Percentiles rank a stretch among this genome's conserved stretches.
Conservation (phyloP, 1,139 yeast species). For the Candida freyschussii region DNA sequence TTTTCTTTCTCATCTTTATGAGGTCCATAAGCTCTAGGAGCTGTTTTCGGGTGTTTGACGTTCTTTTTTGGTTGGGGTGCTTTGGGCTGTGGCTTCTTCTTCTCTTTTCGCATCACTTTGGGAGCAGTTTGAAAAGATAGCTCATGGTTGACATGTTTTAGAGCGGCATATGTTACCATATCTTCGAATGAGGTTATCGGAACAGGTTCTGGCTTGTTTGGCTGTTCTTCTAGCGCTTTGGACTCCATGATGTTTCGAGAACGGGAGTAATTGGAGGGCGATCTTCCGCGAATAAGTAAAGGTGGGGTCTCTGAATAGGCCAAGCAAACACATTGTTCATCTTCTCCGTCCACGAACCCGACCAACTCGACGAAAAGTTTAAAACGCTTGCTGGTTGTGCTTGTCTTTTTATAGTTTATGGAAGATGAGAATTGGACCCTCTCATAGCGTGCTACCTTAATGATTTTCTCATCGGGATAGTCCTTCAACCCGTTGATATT, state of each 20-base stretch:
- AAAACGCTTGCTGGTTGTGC: constrained; percentile 43
- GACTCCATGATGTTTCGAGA: not conserved
- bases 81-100: no score
- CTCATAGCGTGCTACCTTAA: constrained; percentile 62
- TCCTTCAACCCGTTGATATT: constrained; percentile 23
- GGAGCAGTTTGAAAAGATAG: no score
- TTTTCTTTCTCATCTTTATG: no score
- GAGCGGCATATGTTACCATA: not conserved
- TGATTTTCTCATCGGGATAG: constrained; percentile 46
- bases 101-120: no score
- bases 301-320: constrained; percentile 52
- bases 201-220: not conserved
- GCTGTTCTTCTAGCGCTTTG: not conserved
- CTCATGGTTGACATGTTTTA: not conserved
- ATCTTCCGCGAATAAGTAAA: constrained; percentile 60
- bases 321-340: constrained; percentile 33
- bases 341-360: constrained; percentile 42
- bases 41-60: no score
- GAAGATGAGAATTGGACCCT: constrained; percentile 65
- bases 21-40: no score
- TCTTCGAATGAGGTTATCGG: not conserved
- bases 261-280: constrained; percentile 52
- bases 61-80: no score
- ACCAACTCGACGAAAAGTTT: constrained; percentile 52
- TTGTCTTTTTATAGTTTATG: constrained; percentile 47